phyloP scores from a whole-genome alignment of 1,284 basidiomycete genomes.

The Kwoniella shivajii region DNA sequence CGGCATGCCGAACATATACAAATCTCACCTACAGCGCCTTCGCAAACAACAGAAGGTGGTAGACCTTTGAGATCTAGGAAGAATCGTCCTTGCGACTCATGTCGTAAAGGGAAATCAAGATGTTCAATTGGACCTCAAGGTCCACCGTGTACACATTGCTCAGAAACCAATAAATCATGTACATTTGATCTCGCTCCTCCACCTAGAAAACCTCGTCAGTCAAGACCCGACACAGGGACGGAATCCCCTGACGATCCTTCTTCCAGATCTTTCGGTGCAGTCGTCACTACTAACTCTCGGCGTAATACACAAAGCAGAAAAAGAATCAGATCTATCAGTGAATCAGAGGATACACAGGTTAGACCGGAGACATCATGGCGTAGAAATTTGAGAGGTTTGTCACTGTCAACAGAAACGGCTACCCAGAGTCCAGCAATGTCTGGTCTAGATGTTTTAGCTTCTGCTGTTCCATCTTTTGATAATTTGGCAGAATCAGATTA shows the following conservation, averaged over 20 bases:
- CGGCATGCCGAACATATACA: no score
- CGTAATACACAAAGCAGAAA: no score
- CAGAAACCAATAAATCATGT: conserved; percentile 17
- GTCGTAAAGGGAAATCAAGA: conserved; percentile 24
- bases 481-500: conserved; percentile 19
- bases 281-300: not conserved
- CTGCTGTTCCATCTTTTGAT: conserved; percentile 22
- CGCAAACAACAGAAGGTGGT: no score
- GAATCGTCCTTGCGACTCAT: conserved; percentile 28
- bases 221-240: not conserved
- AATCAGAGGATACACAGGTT: no score
- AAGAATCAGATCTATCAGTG: no score
- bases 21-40: no score
- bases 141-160: conserved; percentile 27
- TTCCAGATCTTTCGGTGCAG: not conserved
- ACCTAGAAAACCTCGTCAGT: conserved; percentile 10
- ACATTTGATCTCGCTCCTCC: conserved; percentile 26
- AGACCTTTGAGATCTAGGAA: conserved; percentile 22
- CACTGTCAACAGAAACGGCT: conserved; percentile 6
- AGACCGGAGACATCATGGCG: no score
- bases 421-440: not conserved
- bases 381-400: no score
- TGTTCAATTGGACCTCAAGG: conserved; percentile 21
- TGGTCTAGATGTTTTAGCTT: conserved; percentile 4
- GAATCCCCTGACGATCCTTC: no score